phyloP scores from a whole-genome alignment of 306 rosid genomes.

The Macrotyloma uniflorum region DNA sequence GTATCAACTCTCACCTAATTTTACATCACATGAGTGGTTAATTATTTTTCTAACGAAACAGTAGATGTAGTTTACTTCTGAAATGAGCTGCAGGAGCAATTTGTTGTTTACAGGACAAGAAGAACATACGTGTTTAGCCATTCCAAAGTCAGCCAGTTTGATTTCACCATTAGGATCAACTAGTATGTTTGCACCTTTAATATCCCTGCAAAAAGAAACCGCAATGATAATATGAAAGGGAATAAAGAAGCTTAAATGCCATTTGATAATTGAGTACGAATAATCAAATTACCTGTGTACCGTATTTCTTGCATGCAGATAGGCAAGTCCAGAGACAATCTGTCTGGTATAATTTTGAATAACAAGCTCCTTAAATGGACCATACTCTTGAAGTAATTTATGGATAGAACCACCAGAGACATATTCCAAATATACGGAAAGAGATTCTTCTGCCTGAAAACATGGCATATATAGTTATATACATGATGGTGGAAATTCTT shows the following conservation, averaged over 20 bases:
- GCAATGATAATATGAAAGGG: conserved; percentile 18
- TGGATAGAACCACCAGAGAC: conserved; percentile 98
- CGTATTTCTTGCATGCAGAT: conserved; percentile 91
- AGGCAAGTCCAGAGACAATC: conserved; percentile 92
- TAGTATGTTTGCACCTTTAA: conserved; percentile 97
- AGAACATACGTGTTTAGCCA: conserved; percentile 88
- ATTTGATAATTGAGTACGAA: conserved; percentile 13
- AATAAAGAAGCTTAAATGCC: background rate
- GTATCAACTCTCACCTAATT: conserved; percentile 29
- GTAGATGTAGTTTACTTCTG: conserved; percentile 18
- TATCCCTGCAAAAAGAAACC: conserved; percentile 73
- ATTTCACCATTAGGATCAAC: conserved; percentile 95
- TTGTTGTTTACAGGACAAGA: conserved; percentile 37
- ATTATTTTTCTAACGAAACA: conserved; percentile 30
- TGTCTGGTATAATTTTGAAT: conserved; percentile 92
- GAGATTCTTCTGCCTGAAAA: conserved; percentile 79
- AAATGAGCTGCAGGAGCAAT: conserved; percentile 39
- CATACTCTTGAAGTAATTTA: conserved; percentile 93
- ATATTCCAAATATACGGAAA: conserved; percentile 88
- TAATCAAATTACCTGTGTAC: conserved; percentile 76
- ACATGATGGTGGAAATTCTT: background rate
- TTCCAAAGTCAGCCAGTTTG: conserved; percentile 98
- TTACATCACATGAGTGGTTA: conserved; percentile 18
- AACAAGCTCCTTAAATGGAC: conserved; percentile 86
- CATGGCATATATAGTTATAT: conserved; percentile 24